Evolutionary conservation across 257 asterid genomes (phyloP), one percentile per base, ranked within the genome.

Genomic region (Nicotiana undulata): DNA sequence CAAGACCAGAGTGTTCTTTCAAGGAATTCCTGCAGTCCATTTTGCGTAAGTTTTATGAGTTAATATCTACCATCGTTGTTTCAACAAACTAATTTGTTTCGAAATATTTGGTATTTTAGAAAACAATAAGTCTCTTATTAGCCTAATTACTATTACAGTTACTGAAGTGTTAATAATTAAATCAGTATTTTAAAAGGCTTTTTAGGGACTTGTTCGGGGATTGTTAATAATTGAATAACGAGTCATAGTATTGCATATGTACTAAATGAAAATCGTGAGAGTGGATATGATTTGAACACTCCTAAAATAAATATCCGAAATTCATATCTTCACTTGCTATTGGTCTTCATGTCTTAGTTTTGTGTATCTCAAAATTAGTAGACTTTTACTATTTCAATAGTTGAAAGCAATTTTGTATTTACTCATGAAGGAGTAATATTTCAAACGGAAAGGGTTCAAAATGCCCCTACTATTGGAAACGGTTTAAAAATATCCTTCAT

Each of bases 21-120:
- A 91, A 63, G 97, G 98, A 76, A 88, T 91, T 44, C 90, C 97
- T 28, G 75, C 94, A 0, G 67, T 80, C 2, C 98, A 94, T 84
- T 85, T 85, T 79, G 66, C 52, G 96, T 92, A 89, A 89, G 86
- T 34, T 34, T 20, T 5, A 20, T 72, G 20, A 72, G n/a, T 40
- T 20, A 32, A 0, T 1, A 46, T 13, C 1, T 13, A 0, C 40
- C 15, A 1, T 75, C 51, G 0, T 13, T 2, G 0, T 51, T 15
- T 75, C 52, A 68, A 7, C 56, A 67, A 67, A 10, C 28, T 24
- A 6, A 3, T 75, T 51, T 75, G 18, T 31, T 49, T 9, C 12
- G 4, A 13, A 46, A 3, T 26, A 22, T 8, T 0, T n/a, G 9
- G 18, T 8, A 70, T 26, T 44, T 44, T 37, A 2, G 8, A 18